Evolutionary conservation across 2,329 filamentous ascomycete species (phyloP), one percentile per base, ranked within the genome.

Genomic region (Myriosclerotinia duriaeana): DNA sequence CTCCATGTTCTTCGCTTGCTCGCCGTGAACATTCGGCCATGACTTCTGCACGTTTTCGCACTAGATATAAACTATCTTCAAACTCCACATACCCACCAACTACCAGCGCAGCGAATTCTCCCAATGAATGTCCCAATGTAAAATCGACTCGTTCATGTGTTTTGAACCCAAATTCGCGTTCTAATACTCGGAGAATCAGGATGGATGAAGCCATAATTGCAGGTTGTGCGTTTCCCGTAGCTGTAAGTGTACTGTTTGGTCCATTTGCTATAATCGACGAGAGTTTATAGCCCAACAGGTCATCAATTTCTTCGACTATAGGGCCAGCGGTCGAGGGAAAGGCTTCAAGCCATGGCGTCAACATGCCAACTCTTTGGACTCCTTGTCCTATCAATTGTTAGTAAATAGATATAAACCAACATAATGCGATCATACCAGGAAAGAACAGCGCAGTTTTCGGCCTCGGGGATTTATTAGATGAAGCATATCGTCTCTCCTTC

Each of bases 141-240:
- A 96, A 87, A 78, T 97, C 91, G 53, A 93, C 88, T 67, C 89
- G 84, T 66, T 90, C 85, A 11, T 81, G 79, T 8, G 88, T 85
- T 66, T 85, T 82, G 79, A 97, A 96, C 52, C 85, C 87, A 76
- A 94, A 97, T 71, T 97, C 91, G 69, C 85, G 82, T 80, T 97
- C 92, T 70, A 98, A 84, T 68, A 97, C 88, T 66, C 91, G 89
- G 65, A 97, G 84, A 75, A 97, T 96, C 67, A 97, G 85, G 75
- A 97, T 88, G 38, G 92, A 96, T 5, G 92, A 95, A 17, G 93
- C 92, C 92, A 98, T 96, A 78, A 97, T 97, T 73, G 94, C 93
- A 1, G 94, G 94, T 78, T 98, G 94, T 5, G 94, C 91, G 76
- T 96, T 93, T 71, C 90, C 87, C 5, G 94, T 97, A 66, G 87